Evolutionary conservation across 805 yeast genomes (phyloP).

Genomic region (Cyberlindnera petersonii): DNA sequence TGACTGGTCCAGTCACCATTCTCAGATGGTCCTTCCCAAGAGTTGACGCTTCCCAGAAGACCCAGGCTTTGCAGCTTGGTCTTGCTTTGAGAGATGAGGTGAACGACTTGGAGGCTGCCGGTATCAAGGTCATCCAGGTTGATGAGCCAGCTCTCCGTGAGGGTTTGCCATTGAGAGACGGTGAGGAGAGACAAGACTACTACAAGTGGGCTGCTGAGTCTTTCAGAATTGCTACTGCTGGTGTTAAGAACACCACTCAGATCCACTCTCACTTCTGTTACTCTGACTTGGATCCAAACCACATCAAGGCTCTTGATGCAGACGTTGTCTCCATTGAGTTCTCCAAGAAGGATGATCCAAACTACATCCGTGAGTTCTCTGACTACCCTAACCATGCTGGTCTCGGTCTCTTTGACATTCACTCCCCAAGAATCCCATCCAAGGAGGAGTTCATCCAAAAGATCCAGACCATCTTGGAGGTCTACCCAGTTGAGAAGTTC

Average conservation of each 20-base stretch:
- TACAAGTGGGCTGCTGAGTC: constrained; percentile 99
- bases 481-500: constrained; percentile 96
- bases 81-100: constrained; percentile 98
- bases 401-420: constrained; percentile 97
- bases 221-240: constrained; percentile 98
- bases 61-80: constrained; percentile 95
- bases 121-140: constrained; percentile 96
- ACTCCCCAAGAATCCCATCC: constrained; percentile 99
- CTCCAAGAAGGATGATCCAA: constrained; percentile 99
- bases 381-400: constrained; percentile 99
- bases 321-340: constrained; percentile 99
- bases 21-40: constrained; percentile 99
- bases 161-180: constrained; percentile 99
- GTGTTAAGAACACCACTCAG: constrained; percentile 92
- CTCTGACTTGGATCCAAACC: constrained; percentile 99
- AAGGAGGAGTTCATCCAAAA: constrained; percentile 93
- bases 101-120: constrained; percentile 96
- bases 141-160: constrained; percentile 99
- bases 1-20: constrained; percentile 99
- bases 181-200: constrained; percentile 94
- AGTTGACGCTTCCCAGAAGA: constrained; percentile 90
- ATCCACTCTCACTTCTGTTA: constrained; percentile 99
- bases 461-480: constrained; percentile 91
- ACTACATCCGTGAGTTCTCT: constrained; percentile 95
- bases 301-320: constrained; percentile 98